Conservation (phyloP, 2,329 filamentous ascomycete genomes). For the Fusarium nanum region DNA sequence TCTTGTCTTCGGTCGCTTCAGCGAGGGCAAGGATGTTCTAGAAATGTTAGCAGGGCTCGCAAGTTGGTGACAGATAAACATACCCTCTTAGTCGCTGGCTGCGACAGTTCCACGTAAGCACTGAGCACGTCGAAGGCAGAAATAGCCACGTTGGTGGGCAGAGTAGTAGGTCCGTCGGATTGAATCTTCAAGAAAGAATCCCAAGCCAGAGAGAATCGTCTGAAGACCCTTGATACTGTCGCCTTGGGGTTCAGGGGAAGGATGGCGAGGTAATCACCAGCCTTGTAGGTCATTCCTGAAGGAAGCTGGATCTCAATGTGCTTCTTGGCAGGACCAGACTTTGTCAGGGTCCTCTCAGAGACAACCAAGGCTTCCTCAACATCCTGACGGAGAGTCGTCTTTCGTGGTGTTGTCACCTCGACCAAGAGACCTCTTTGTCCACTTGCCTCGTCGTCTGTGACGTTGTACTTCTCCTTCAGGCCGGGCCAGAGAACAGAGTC, state of each 20-base stretch:
- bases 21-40: conserved; percentile 57
- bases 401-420: conserved; percentile 40
- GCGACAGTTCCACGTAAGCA: conserved; percentile 78
- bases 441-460: conserved; percentile 1
- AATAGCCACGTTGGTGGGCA: conserved; percentile 67
- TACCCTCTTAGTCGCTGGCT: conserved; percentile 76
- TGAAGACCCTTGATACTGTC: conserved; percentile 72
- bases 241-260: conserved; percentile 75
- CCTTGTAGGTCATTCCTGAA: conserved; percentile 71
- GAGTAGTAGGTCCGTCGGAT: conserved; percentile 61
- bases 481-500: conserved; percentile 65
- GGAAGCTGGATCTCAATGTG: conserved; percentile 77
- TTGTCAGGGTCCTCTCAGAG: conserved; percentile 37
- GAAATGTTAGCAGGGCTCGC: conserved; percentile 19
- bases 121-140: conserved; percentile 73
- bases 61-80: conserved; percentile 24
- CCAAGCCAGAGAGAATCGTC: conserved; percentile 74
- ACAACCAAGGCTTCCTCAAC: conserved; percentile 43
- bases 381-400: conserved; percentile 43
- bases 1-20: conserved; percentile 61
- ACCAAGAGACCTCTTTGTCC: conserved; percentile 34
- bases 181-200: conserved; percentile 74
- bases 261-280: conserved; percentile 81
- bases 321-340: conserved; percentile 61
- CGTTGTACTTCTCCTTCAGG: conserved; percentile 58